These are phyloP conservation scores for Cercospora beticola DNA, from an alignment of 2,329 filamentous ascomycete genomes.

Conservation along the genomic window DNA sequence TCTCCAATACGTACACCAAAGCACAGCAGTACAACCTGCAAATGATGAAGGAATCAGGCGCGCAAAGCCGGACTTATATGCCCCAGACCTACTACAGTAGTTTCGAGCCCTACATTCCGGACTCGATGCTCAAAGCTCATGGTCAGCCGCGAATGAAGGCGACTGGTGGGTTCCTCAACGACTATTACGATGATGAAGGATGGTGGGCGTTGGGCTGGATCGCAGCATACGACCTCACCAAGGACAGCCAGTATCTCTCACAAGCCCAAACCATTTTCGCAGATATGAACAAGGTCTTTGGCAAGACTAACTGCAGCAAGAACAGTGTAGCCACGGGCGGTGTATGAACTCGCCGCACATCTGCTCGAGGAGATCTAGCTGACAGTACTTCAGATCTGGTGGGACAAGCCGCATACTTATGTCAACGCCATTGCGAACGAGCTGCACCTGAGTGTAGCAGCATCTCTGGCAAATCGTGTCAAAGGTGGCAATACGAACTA, in stretches of 20 bases:
- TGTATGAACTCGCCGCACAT: not conserved
- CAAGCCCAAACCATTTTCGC: constrained; percentile 53
- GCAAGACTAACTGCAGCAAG: constrained; percentile 41
- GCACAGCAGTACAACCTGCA: constrained; percentile 32
- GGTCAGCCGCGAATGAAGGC: constrained; percentile 6
- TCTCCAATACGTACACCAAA: constrained; percentile 28
- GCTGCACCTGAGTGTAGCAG: constrained; percentile 56
- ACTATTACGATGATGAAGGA: constrained; percentile 54
- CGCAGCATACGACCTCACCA: constrained; percentile 55
- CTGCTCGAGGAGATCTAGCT: constrained; percentile 30
- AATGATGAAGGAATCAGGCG: constrained; percentile 20
- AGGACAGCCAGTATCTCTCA: constrained; percentile 46
- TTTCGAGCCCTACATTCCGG: constrained; percentile 18
- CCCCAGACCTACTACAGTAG: constrained; percentile 20
- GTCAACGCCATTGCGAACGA: constrained; percentile 59
- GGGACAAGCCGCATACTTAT: constrained; percentile 48
- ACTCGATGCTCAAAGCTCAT: not conserved
- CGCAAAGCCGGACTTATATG: constrained; percentile 10
- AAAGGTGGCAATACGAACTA: constrained; percentile 42
- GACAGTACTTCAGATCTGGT: constrained; percentile 41
- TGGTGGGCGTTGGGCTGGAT: constrained; percentile 58
- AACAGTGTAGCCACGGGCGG: constrained; percentile 33
- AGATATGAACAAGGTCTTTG: constrained; percentile 47
- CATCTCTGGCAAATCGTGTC: constrained; percentile 56
- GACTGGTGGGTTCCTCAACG: constrained; percentile 25